Base-by-base conservation (phyloP, 2,329 filamentous ascomycete species). In the Talaromyces sp. region DNA sequence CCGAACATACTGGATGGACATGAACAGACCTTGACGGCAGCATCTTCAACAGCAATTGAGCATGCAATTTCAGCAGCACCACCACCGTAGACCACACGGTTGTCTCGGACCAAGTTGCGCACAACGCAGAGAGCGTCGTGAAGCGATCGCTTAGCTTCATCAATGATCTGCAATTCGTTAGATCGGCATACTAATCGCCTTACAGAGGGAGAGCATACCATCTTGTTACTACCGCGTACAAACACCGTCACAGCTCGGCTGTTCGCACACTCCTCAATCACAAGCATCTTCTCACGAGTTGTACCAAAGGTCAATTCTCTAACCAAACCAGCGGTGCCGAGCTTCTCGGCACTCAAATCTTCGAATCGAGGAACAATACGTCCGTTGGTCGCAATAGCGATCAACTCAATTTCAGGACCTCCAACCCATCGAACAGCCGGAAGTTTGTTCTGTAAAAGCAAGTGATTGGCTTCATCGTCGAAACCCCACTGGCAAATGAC, bases 401-500 rank as follows among this genome's bases (percentile, higher is more conserved):
- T 98, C 70, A 99, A 83, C 81, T 99, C 95, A 72, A 99, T 98
- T 81, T 99, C 96, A 1, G 95, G 95, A 10, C 95, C 95, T 71
- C 95, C 95, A 49, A 99, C 95, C 95, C 95, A 99, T 80, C 95
- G 87, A 67, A 99, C 95, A 43, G 95, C 96, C 10, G 95, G 96
- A 8, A 99, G 87, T 75, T 95, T 85, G 84, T 98, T 98, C 82
- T 97, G 96, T 68, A 99, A 88, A 40, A 99, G 86, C 67, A 99
- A 83, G 80, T 99, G 95, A 83, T 99, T 99, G 69, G 95, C 95
- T 82, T 99, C 95, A 75, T 99, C 95, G 77, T 99, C 95, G 76
- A 99, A 99, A 71, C 95, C 95, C 95, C 96, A 99, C 79, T 99
- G 96, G 82, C 95, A 99, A 75, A 99, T 97, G 69, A 93, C 95